Base-by-base conservation (phyloP, 306 rosid species). In the Acacia confusa region DNA sequence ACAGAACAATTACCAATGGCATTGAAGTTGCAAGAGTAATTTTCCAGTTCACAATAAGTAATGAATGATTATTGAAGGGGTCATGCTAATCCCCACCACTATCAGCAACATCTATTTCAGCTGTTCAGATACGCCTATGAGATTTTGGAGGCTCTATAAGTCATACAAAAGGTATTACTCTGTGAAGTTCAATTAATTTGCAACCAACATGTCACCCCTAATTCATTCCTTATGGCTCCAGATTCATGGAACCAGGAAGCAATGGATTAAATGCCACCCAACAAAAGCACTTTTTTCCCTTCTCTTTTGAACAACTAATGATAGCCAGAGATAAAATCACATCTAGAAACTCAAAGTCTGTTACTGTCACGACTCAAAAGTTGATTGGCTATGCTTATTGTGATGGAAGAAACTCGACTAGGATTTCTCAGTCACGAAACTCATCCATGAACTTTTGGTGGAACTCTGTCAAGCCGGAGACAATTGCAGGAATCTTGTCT, bases 401-500 rank as follows among this genome's bases (percentile, higher is more conserved):
- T 15, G 30, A 69, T 41, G 72, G 34, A 30, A 57, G 22, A 65
- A 52, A 74, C 64, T 28, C 41, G 13, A 70, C 3, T 1, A 75
- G 43, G 60, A 75, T 0, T 63, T 27, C 84, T 92, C 84, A 92
- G 74, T 84, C 82, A 11, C 92, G 94, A 24, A 86, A 93, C 89
- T 92, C 90, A 52, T 91, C 86, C 94, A 90, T 87, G 90, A 96
- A 92, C 25, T 84, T 82, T 74, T 81, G 22, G 74, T 96, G 99
- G 85, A 96, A 96, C 85, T 92, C 97, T 0, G 97, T 92, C 86
- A 96, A 80, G 19, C 97, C 94, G 45, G 87, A 22, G 60, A 91
- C 91, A 9, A 96, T 50, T 0, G 93, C 97, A 9, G 98, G 99
- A 86, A 96, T 92, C 91, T 92, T 96, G n/a, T 93, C 99, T 90